Evolutionary conservation across 306 rosid species (phyloP).

Genomic region (Comarum palustre): DNA sequence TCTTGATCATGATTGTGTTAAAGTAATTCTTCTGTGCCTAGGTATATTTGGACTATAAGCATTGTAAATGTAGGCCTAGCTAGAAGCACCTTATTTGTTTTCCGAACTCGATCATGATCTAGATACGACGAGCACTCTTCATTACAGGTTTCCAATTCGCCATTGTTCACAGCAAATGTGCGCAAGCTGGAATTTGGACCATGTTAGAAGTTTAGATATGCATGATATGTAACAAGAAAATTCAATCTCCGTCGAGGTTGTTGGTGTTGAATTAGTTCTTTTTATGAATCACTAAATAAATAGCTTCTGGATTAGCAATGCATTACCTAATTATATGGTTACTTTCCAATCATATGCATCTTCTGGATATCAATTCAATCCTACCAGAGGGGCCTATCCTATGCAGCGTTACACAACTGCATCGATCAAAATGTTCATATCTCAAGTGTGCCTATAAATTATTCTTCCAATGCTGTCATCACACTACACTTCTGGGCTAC

Average conservation of each 20-base stretch:
- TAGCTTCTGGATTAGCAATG: neutral
- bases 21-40: neutral
- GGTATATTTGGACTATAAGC: neutral
- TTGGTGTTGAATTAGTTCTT: neutral
- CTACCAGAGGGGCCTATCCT: neutral
- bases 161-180: too few relatives aligned
- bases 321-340: neutral
- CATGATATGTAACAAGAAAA: neutral
- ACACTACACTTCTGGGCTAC: neutral
- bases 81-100: neutral
- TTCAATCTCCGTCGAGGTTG: neutral
- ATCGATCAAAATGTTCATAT: neutral
- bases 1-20: neutral
- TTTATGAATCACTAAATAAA: neutral
- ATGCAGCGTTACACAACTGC: neutral
- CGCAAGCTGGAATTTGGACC: neutral
- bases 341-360: neutral
- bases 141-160: neutral
- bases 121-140: neutral
- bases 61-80: neutral
- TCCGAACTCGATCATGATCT: neutral
- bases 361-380: neutral
- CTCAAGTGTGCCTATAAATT: constrained; percentile 7
- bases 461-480: neutral
- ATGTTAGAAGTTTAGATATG: neutral